Evolutionary conservation across 2,329 filamentous ascomycete genomes (phyloP).

Genomic region (Neofusicoccum sp.): DNA sequence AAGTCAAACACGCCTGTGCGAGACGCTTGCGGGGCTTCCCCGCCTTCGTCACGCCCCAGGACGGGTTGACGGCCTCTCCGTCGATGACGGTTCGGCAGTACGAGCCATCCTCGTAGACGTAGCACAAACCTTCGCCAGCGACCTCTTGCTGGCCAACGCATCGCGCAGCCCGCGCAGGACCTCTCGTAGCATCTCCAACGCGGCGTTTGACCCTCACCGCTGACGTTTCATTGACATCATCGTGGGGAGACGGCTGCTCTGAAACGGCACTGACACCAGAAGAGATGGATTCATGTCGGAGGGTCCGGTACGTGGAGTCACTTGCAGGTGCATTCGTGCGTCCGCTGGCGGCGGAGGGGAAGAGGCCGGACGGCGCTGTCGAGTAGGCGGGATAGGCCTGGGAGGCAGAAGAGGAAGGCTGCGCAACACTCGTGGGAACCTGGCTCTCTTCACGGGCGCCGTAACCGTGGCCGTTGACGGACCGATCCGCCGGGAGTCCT

Average conservation of each 20-base stretch:
- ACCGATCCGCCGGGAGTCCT: conserved; percentile 24
- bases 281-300: conserved; percentile 28
- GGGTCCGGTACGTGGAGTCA: conserved; percentile 24
- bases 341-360: conserved; percentile 20
- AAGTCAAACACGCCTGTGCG: conserved; percentile 89
- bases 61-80: conserved; percentile 81
- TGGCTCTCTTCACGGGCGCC: conserved; percentile 37
- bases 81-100: conserved; percentile 82
- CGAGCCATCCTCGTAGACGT: conserved; percentile 81
- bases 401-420: conserved; percentile 26
- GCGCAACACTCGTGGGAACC: conserved; percentile 32
- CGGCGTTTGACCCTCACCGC: conserved; percentile 32
- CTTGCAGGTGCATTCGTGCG: conserved; percentile 23
- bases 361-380: conserved; percentile 20
- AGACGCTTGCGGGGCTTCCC: conserved; percentile 89
- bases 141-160: conserved; percentile 54
- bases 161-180: conserved; percentile 33
- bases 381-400: conserved; percentile 25
- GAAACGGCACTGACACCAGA: conserved; percentile 25
- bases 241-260: conserved; percentile 27
- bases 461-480: conserved; percentile 33
- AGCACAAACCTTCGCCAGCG: conserved; percentile 76
- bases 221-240: conserved; percentile 31
- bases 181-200: conserved; percentile 32
- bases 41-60: conserved; percentile 92